Evolutionary conservation across 345 rosid species (phyloP).

Genomic region (Balakata baccata): DNA sequence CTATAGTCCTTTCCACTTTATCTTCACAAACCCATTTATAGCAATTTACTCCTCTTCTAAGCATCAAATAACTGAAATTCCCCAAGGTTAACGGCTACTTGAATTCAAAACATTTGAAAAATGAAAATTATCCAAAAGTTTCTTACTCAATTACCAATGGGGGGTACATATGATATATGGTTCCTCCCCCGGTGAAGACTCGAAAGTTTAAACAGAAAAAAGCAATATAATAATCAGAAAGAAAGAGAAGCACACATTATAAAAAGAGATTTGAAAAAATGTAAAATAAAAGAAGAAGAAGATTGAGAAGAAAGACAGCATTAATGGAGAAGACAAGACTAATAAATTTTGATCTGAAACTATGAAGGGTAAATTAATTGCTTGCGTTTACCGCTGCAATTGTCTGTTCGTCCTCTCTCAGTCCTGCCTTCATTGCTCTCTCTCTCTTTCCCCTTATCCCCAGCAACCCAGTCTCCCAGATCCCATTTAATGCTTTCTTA

Average conservation of each 20-base stretch:
- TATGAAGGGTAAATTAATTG: slow-evolving; percentile 36
- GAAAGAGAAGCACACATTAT: slow-evolving; percentile 8
- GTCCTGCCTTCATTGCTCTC: slow-evolving; percentile 36
- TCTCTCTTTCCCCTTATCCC: slow-evolving; percentile 23
- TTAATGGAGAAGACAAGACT: slow-evolving; percentile 59
- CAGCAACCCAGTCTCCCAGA: slow-evolving; percentile 42
- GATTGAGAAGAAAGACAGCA: slow-evolving; percentile 36
- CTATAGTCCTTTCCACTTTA: too few species aligned
- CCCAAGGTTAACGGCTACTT: neutral
- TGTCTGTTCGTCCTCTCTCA: slow-evolving; percentile 31
- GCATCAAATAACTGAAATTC: too few species aligned
- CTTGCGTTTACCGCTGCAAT: slow-evolving; percentile 50
- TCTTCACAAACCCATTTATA: too few species aligned
- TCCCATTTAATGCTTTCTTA: slow-evolving; percentile 44
- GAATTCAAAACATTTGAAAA: neutral
- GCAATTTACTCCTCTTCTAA: too few species aligned
- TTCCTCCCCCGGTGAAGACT: too few species aligned
- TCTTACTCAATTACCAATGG: neutral
- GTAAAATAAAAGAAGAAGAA: slow-evolving; percentile 3
- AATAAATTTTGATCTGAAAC: slow-evolving; percentile 38
- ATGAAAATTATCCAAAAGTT: too few species aligned
- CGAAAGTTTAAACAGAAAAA: too few species aligned
- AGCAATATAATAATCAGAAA: neutral
- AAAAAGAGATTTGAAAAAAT: neutral
- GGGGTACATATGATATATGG: too few species aligned